These are phyloP conservation scores for Suhomyces tanzawaensis DNA, from an alignment of 805 yeast species.

Conservation along the genomic window DNA sequence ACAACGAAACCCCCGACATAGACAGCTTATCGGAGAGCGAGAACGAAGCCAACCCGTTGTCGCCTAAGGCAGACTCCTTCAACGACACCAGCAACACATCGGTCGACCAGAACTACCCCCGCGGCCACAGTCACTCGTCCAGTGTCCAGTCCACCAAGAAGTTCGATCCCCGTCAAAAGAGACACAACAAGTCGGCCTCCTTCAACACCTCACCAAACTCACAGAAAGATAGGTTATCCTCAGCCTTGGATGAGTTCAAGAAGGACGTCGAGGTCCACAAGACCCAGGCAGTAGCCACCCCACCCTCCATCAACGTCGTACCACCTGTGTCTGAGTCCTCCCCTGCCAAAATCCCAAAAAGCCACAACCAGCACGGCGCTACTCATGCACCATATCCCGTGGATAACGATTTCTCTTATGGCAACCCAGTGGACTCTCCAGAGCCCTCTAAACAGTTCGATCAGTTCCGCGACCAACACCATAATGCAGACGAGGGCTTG, in stretches of 20 bases:
- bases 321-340: slow-evolving; percentile 13
- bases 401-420: slow-evolving; percentile 7
- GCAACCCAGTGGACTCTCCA: background rate
- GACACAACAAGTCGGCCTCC: background rate
- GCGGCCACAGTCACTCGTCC: slow-evolving; percentile 1
- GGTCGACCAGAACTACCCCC: slow-evolving; percentile 1
- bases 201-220: background rate
- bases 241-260: slow-evolving; percentile 28
- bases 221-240: slow-evolving; percentile 19
- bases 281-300: background rate
- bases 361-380: background rate
- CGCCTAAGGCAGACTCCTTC: slow-evolving; percentile 6
- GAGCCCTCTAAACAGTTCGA: slow-evolving; percentile 14
- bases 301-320: slow-evolving; percentile 8
- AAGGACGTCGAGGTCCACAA: slow-evolving; percentile 26
- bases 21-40: slow-evolving; percentile 9
- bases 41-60: slow-evolving; percentile 3
- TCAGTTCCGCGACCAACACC: slow-evolving; percentile 13
- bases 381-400: slow-evolving; percentile 5
- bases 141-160: background rate
- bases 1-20: slow-evolving; percentile 1
- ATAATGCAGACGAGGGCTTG: slow-evolving; percentile 13
- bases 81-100: slow-evolving; percentile 9
- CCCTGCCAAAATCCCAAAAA: slow-evolving; percentile 12
- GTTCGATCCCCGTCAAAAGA: slow-evolving; percentile 4